Evolutionary conservation across 768 basidiomycete species (phyloP), one percentile per base, ranked within the genome.

Genomic region (Agrocybe chaxingu): DNA sequence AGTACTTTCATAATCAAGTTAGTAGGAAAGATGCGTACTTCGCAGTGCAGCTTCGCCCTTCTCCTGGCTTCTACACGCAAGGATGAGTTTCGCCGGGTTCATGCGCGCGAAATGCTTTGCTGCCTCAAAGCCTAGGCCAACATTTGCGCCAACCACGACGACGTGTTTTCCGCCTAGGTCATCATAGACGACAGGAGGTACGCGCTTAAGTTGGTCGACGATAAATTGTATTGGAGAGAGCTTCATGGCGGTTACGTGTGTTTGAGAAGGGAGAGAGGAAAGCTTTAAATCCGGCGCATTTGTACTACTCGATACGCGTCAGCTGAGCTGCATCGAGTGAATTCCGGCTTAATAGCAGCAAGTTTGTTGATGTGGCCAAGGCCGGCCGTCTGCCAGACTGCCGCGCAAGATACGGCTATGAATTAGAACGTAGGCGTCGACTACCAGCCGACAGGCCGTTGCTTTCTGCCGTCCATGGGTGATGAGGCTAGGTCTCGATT

Each of bases 61-160:
- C 8, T 52, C 50, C 41, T 66, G 39, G 47, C 52, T 70, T 19
- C 74, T 60, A 48, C 72, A 76, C 1, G 63, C 72, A 8, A 77
- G 31, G 13, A 77, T 64, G 4, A 76, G 56, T 38, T 62, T 62
- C 1, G 16, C 51, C 66, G 12, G 76, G 66, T 31, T 67, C 76
- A 77, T 75, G 3, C 51, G 29, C 0, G 76, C 75, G 39, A 79
- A 73, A 46, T 77, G 73, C 48, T 71, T 75, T 4, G 71, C 62
- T 0, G 76, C 69, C 54, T 78, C 76, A 31, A 75, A 67, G 0
- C 77, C 78, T 1, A 79, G 54, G 1, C 78, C 82, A 19, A 69
- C 67, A 52, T 84, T 83, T 3, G 80, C 75, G 7, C 72, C 72
- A 13, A 71, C 66, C 30, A 83, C 70, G 13, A 81, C 49, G 13